Conservation (phyloP, 176 grass and related monocot species). For the Zizania latifolia region DNA sequence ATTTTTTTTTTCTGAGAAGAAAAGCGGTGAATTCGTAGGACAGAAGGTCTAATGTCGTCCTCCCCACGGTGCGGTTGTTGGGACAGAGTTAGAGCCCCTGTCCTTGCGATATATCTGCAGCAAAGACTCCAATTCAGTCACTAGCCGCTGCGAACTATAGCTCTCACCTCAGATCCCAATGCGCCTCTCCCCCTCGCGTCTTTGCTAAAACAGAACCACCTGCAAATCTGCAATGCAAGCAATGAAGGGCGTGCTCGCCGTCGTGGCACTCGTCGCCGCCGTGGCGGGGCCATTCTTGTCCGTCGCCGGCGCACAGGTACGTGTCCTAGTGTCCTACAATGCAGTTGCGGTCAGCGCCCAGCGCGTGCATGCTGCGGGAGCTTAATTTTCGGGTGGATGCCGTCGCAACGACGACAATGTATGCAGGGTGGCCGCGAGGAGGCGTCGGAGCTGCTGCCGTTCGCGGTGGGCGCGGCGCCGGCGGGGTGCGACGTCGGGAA, state of each 20-base stretch:
- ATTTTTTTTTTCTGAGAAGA: neutral
- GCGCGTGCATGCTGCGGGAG: no score
- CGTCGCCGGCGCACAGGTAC: conserved; percentile 32
- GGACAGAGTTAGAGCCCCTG: neutral
- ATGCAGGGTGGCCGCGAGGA: conserved; percentile 8
- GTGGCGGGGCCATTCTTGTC: neutral
- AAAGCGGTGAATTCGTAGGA: neutral
- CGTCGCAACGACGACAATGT: no score
- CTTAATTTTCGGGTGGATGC: no score
- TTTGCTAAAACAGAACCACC: no score
- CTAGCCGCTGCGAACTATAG: no score
- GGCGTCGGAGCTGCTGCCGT: conserved; percentile 33
- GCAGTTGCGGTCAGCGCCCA: no score
- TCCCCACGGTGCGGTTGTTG: neutral
- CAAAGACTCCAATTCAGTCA: neutral
- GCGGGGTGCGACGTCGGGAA: conserved; percentile 48
- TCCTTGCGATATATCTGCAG: neutral
- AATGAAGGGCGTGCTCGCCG: conserved; percentile 25
- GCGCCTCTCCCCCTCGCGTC: no score
- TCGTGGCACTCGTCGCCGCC: conserved; percentile 28
- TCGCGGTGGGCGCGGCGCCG: conserved; percentile 47
- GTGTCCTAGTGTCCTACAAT: no score
- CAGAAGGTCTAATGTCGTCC: conserved; percentile 28
- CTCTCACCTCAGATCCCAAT: neutral
- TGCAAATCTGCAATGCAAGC: neutral